These are phyloP conservation scores for Trametes sanguinea DNA, from an alignment of 768 basidiomycete species.

Conservation along the genomic window DNA sequence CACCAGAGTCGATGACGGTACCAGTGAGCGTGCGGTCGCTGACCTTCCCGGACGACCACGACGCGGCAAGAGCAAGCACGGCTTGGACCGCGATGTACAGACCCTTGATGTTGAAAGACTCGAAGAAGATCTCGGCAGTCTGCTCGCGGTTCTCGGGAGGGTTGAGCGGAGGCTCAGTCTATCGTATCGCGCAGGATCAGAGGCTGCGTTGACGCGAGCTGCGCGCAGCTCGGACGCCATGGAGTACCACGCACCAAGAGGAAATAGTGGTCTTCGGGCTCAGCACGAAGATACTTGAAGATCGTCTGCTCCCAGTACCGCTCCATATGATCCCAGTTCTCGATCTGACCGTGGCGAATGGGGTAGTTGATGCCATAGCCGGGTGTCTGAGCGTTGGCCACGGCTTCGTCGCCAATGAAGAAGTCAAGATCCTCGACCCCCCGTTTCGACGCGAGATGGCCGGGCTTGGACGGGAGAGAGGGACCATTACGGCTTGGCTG, in stretches of 20 bases:
- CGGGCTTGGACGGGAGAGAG: slow-evolving; percentile 79
- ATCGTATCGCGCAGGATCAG: slow-evolving; percentile 12
- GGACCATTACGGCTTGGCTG: slow-evolving; percentile 68
- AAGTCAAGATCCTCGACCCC: slow-evolving; percentile 99
- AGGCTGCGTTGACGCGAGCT: not conserved
- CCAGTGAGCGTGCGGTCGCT: slow-evolving; percentile 92
- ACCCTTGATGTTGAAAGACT: slow-evolving; percentile 99
- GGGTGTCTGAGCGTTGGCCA: slow-evolving; percentile 93
- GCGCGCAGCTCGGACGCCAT: not conserved
- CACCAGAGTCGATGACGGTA: slow-evolving; percentile 98
- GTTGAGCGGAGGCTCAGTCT: slow-evolving; percentile 99
- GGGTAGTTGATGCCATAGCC: slow-evolving; percentile 95
- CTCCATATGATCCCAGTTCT: slow-evolving; percentile 99
- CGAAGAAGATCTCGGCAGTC: slow-evolving; percentile 99
- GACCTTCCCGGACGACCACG: slow-evolving; percentile 91
- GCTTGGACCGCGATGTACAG: slow-evolving; percentile 99
- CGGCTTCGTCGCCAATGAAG: slow-evolving; percentile 98
- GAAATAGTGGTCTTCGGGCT: slow-evolving; percentile 99
- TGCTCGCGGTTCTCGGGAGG: slow-evolving; percentile 98
- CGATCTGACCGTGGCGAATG: slow-evolving; percentile 96
- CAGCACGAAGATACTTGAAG: slow-evolving; percentile 98
- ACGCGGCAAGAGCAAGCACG: slow-evolving; percentile 95
- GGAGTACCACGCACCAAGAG: slow-evolving; percentile 70
- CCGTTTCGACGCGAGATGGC: slow-evolving; percentile 92
- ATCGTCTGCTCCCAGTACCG: slow-evolving; percentile 99